Base-by-base conservation (phyloP, 352 stramenopile species). In the Thraustochytrium sp. region DNA sequence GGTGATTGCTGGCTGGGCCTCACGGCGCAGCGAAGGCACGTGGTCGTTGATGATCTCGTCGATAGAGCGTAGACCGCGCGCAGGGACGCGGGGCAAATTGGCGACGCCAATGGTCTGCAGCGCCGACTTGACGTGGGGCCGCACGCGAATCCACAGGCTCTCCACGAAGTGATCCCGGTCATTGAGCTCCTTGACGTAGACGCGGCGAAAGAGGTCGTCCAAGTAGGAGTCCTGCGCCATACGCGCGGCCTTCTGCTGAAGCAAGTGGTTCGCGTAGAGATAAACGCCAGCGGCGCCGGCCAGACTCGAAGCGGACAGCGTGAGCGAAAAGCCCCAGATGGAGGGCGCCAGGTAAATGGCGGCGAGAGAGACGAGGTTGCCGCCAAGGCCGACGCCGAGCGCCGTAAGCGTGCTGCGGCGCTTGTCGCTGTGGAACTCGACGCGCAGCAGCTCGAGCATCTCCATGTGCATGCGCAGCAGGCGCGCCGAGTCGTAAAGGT, bases 91-190 rank as follows among this genome's bases (percentile, higher is more conserved):
- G 18, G 91, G 90, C 75, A 97, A 82, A 29, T 31, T 42, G 3
- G 51, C 65, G n/a, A 96, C 90, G 21, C 92, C 92, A 3, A 96
- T 86, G 42, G 93, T 96, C 78, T 94, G 88, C 46, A 96, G 86
- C 29, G 92, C 91, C 9, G 96, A 87, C 65, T 91, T 73, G 2
- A 97, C 87, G 23, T 89, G 88, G 16, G 92, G 91, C 21, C 92
- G 86, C 83, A 97, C 93, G 54, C 93, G 91, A 82, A 94, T 93
- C 94, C 94, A 98, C n/a, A 97, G 85, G 21, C 92, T 94, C 31
- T 96, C 88, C 62, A 97, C 93, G 85, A 97, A 98, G 88, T 99
- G 96, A 86, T 99, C 96, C 64, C 93, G 94, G 68, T 99, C 96
- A 21, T 92, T 93, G n/a, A 99, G 88, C 88, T 98, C 92, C 51